Base-by-base conservation (phyloP, 345 rosid species). In the Pistacia vera region DNA sequence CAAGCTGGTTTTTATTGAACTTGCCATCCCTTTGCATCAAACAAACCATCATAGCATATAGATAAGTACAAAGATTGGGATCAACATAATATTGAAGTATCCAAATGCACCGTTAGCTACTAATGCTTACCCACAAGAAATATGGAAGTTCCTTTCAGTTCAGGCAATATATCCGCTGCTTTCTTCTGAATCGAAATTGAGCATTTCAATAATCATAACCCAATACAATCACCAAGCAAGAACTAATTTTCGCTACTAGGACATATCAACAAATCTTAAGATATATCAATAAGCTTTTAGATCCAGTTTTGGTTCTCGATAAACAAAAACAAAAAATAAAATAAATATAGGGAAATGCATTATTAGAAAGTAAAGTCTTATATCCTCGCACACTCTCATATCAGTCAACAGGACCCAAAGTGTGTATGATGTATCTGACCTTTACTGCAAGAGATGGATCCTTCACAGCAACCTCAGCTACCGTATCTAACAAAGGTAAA, bases 81-180 rank as follows among this genome's bases (percentile, higher is more conserved):
- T 71, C 33, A 46, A 36, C 30, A 63, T 3, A 2, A 20, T 28
- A 75, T 49, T 59, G 58, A 44, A 75, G 59, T 28, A n/a, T 54
- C 69, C 69, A 52, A 62, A 49, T 22, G 64, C 72, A 62, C 44
- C 71, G 20, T n/a, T 25, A 54, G 28, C 77, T 69, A 78, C 20
- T 22, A 33, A 33, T 72, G 63, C 95, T 90, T 81, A 95, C 98
- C 97, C 14, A 93, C 80, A 68, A 95, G 87, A 86, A 87, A 91
- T 70, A 95, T 79, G n/a, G 94, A 89, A 83, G 94, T 90, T 70
- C 97, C 97, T 84, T 81, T 93, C 64, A 93, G 81, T 74, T 76
- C 87, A 70, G 93, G 81, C 7, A 90, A 78, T 33, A 89, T 59
- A 75, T 87, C 92, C 76, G 76, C 63, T n/a, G 95, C 97, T 83